Evolutionary conservation across 169 alveolate species (phyloP).

Genomic region (Theileria annulata): DNA sequence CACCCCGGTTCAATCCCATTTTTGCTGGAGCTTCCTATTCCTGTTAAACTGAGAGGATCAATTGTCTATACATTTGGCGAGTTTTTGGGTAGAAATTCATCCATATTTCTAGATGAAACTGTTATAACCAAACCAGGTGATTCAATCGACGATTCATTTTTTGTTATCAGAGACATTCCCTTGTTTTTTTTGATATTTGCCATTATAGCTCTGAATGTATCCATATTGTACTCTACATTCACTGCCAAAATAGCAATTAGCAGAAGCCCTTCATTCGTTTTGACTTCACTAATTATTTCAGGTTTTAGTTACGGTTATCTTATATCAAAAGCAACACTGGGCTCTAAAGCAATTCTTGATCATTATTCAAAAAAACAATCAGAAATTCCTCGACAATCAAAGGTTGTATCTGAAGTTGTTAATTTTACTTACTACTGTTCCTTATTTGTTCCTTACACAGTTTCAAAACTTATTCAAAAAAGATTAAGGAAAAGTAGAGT

Average conservation of each 20-base stretch:
- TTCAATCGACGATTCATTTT: not conserved
- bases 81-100: constrained; percentile 17
- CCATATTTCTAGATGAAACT: constrained; percentile 13
- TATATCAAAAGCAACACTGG: not conserved
- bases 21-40: constrained; percentile 10
- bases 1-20: constrained; percentile 26
- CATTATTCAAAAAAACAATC: not conserved
- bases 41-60: constrained; percentile 13
- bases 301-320: constrained; percentile 5
- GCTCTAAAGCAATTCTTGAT: constrained; percentile 5
- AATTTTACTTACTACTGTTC: constrained; percentile 2
- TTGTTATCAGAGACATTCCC: constrained; percentile 3
- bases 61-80: constrained; percentile 9
- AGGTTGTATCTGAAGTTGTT: constrained; percentile 4
- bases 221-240: constrained; percentile 5
- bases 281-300: not conserved
- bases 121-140: constrained; percentile 6
- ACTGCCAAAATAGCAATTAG: not conserved
- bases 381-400: not conserved
- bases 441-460: not conserved
- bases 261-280: not conserved
- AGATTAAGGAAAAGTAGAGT: not conserved
- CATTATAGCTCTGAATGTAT: not conserved
- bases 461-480: not conserved
- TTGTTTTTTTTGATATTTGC: constrained; percentile 4